Percentiles rank a stretch among this genome's conserved stretches.
These are phyloP conservation scores for Salix udensis DNA, from an alignment of 345 rosid genomes.

Conservation along the genomic window DNA sequence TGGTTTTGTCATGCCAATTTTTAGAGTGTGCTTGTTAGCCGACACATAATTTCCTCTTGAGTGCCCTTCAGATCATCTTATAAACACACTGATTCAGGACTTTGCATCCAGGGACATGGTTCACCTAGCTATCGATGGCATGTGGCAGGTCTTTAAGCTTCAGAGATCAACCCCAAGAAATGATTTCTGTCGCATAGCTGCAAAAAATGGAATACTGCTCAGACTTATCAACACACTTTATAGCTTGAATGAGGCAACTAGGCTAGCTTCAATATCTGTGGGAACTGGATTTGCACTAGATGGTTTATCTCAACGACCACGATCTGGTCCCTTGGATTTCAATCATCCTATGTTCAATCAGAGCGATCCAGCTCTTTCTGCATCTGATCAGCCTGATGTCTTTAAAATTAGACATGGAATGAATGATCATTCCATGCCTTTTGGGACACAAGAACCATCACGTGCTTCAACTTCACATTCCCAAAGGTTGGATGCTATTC, in stretches of 20 bases:
- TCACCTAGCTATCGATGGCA: slow-evolving; percentile 98
- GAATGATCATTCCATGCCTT: slow-evolving; percentile 41
- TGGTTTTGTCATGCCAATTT: neutral
- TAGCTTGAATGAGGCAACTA: slow-evolving; percentile 95
- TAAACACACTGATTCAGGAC: slow-evolving; percentile 27
- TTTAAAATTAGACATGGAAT: slow-evolving; percentile 54
- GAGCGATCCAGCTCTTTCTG: slow-evolving; percentile 46
- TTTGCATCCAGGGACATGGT: slow-evolving; percentile 90
- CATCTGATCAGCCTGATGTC: slow-evolving; percentile 59
- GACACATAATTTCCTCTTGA: neutral
- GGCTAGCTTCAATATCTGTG: slow-evolving; percentile 65
- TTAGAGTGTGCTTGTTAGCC: neutral
- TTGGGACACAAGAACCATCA: slow-evolving; percentile 54
- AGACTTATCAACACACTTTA: slow-evolving; percentile 92
- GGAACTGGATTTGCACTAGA: slow-evolving; percentile 57
- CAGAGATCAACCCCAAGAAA: slow-evolving; percentile 90
- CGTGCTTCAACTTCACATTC: slow-evolving; percentile 62
- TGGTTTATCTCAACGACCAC: slow-evolving; percentile 53
- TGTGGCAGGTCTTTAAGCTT: slow-evolving; percentile 99
- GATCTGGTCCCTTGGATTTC: slow-evolving; percentile 76
- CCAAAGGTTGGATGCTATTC: slow-evolving; percentile 64
- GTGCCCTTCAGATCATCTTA: neutral
- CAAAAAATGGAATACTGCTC: slow-evolving; percentile 78
- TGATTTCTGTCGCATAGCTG: slow-evolving; percentile 92
- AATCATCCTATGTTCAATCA: slow-evolving; percentile 57